Evolutionary conservation across 257 asterid species (phyloP).

Genomic region (Salvia miltiorrhiza): DNA sequence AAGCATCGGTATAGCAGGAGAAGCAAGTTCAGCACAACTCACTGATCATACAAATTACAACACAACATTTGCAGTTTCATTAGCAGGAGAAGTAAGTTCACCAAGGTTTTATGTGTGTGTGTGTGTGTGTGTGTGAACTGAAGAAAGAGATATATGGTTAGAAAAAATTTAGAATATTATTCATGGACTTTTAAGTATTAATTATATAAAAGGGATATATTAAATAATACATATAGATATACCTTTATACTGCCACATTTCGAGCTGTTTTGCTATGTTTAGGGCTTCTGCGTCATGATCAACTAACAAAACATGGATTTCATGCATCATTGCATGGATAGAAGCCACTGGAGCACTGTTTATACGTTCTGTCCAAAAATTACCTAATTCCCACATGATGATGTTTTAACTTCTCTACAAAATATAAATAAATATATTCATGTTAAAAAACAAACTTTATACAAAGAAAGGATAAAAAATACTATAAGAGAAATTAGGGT

Average conservation of each 20-base stretch:
- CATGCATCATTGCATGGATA: slow-evolving; percentile 17
- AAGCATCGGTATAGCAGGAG: slow-evolving; percentile 29
- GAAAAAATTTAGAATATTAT: too few species aligned
- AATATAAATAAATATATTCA: neutral
- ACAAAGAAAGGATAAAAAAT: neutral
- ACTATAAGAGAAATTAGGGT: neutral
- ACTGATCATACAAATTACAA: slow-evolving; percentile 10
- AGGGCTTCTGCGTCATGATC: slow-evolving; percentile 34
- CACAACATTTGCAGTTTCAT: neutral
- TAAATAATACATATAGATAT: too few species aligned
- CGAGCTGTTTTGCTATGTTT: slow-evolving; percentile 16
- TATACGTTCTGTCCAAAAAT: slow-evolving; percentile 10
- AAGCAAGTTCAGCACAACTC: slow-evolving; percentile 24
- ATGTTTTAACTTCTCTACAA: neutral
- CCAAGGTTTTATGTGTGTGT: too few species aligned
- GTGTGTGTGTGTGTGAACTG: too few species aligned
- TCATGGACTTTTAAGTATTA: too few species aligned
- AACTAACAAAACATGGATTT: slow-evolving; percentile 38
- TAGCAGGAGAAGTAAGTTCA: too few species aligned
- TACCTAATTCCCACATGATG: slow-evolving; percentile 25
- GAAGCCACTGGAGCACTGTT: slow-evolving; percentile 22
- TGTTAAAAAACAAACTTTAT: neutral
- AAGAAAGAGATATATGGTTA: too few species aligned
- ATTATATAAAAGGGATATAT: too few species aligned
- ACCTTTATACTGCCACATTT: slow-evolving; percentile 32